Conservation (phyloP, 805 yeast genomes). For the Yamadazyma phyllophila region DNA sequence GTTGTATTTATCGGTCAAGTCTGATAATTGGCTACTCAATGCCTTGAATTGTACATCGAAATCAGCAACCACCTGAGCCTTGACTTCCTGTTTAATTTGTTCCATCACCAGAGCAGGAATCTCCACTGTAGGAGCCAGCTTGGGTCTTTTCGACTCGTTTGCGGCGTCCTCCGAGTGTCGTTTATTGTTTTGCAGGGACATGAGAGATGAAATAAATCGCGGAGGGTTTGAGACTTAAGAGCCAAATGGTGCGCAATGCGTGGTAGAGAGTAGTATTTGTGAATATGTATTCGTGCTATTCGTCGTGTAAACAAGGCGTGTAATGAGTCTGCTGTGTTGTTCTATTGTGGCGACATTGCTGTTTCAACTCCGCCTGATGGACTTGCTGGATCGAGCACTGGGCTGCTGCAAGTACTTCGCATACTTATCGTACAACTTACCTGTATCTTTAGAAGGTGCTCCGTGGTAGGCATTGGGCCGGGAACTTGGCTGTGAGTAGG, state of each 20-base stretch:
- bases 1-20: constrained; percentile 15
- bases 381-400: constrained; percentile 2
- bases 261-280: too few relatives aligned
- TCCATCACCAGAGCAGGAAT: background rate
- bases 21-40: constrained; percentile 21
- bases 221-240: background rate
- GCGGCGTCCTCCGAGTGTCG: constrained; percentile 18
- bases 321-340: too few relatives aligned
- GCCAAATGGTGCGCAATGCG: too few relatives aligned
- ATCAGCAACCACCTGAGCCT: constrained; percentile 25
- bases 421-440: constrained; percentile 17
- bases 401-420: constrained; percentile 18
- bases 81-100: constrained; percentile 27
- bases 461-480: background rate
- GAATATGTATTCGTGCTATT: background rate
- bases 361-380: constrained; percentile 1
- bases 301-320: too few relatives aligned
- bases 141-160: constrained; percentile 12
- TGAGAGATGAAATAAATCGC: background rate
- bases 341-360: too few relatives aligned
- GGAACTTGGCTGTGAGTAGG: background rate
- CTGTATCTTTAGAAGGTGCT: background rate
- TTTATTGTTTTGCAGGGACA: constrained; percentile 13
- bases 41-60: constrained; percentile 18
- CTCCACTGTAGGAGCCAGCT: background rate